Base-by-base conservation (phyloP, 495 filamentous ascomycete species). In the Penicillium fimorum region DNA sequence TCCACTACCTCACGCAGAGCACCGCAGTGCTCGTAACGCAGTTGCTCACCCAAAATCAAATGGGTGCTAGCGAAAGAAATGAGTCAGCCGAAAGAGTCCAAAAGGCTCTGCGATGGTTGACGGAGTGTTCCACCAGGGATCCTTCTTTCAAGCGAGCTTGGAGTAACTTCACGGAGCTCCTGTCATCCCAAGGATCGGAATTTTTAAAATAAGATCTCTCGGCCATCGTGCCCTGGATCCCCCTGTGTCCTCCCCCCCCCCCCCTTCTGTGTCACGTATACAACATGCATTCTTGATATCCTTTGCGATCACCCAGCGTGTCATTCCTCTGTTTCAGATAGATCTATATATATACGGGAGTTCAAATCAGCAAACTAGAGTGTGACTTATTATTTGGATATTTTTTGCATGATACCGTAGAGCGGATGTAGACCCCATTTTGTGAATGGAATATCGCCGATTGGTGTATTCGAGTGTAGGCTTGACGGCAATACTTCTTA, bases 1-100 rank as follows among this genome's bases (percentile, higher is more conserved):
- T 87, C 12, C 84, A 87, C 61, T 79, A 80, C 56, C 59, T 86
- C 18, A 82, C 82, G 66, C 81, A 85, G 66, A 76, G 82, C 8
- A 52, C 12, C 10, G 37, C 43, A 4, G 50, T 52, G 7, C 37
- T 52, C 13, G 72, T 73, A 2, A 74, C 75, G 1, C 71, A 85
- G 4, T 63, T 85, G 13, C 70, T 85, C 66, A 71, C 79, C 8
- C 18, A 29, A 9, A 29, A 5, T 9, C 15, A 17, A 8, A 3
- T 9, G 2, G 7, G 51, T 5, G 11, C 40, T 1, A 27, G 24
- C 1, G 40, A 30, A 9, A 6, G 17, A 18, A 6, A 40, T 2
- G 38, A 52, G 13, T 7, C 50, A 11, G 33, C 43, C 24, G 38
- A 43, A 30, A 40, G 50, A 15, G 25, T 52, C 25, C 24, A 42